Evolutionary conservation across 148 eudicot species (phyloP).

Genomic region (Rhododendron henanense): DNA sequence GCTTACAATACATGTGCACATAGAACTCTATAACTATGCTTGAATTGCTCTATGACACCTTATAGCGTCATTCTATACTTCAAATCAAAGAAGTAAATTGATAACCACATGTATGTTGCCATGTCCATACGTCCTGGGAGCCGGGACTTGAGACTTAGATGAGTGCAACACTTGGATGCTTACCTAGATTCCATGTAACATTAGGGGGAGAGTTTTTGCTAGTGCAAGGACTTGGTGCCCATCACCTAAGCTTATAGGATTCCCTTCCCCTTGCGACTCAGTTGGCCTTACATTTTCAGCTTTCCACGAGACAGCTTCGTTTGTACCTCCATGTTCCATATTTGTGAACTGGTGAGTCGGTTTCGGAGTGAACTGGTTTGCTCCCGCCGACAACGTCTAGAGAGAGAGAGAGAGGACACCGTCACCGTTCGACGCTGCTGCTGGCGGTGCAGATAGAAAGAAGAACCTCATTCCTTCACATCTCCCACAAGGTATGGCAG

Average conservation of each 20-base stretch:
- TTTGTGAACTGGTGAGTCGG: background rate
- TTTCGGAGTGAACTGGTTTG: no score
- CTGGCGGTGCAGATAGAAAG: no score
- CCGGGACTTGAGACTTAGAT: background rate
- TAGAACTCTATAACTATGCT: no score
- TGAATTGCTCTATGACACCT: background rate
- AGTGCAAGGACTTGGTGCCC: background rate
- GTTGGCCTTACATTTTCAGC: background rate
- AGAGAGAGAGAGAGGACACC: no score
- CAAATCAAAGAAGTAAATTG: background rate
- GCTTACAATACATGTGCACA: no score
- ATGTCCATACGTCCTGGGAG: background rate
- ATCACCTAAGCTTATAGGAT: background rate
- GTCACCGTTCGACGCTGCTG: no score
- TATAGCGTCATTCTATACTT: background rate
- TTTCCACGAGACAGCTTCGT: background rate
- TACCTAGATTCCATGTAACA: background rate
- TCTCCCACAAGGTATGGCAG: no score
- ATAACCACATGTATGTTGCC: background rate
- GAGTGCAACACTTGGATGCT: background rate
- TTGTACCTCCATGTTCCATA: background rate
- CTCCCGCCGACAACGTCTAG: no score
- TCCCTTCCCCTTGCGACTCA: background rate
- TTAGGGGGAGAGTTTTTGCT: no score
- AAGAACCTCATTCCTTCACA: no score